phyloP scores from a whole-genome alignment of 257 asterid genomes.

The Salvia rosmarinus region DNA sequence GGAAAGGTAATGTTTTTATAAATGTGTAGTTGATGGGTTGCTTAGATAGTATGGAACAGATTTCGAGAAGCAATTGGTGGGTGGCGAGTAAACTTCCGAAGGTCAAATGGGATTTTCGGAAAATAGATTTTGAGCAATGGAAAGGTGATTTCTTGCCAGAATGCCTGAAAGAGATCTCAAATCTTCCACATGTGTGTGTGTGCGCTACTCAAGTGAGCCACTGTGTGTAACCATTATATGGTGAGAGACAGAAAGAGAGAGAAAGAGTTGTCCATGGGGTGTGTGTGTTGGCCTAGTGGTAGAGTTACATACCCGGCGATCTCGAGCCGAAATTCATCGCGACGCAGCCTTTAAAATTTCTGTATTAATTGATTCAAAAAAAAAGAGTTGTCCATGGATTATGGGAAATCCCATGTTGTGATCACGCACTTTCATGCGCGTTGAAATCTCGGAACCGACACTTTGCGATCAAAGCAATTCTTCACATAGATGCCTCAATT shows the following conservation, averaged over 20 bases:
- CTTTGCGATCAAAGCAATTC: neutral
- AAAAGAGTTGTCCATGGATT: conserved; percentile 24
- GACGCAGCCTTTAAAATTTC: no score
- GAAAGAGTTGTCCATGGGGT: no score
- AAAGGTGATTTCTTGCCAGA: conserved; percentile 2
- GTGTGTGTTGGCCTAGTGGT: no score
- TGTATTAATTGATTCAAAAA: no score
- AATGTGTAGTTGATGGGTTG: conserved; percentile 25
- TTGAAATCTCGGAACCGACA: conserved; percentile 36
- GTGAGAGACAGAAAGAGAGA: no score
- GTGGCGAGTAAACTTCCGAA: conserved; percentile 41
- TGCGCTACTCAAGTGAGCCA: neutral
- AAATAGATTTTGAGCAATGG: neutral
- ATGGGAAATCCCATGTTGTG: conserved; percentile 32
- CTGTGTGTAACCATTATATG: neutral
- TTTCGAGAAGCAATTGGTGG: conserved; percentile 38
- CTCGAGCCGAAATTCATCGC: no score
- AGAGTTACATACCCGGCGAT: no score
- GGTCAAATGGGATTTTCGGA: conserved; percentile 55
- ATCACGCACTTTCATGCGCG: conserved; percentile 41
- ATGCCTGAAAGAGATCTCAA: conserved; percentile 51
- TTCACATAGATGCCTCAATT: no score
- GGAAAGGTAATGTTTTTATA: conserved; percentile 38
- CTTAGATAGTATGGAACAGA: conserved; percentile 37
- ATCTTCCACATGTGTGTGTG: conserved; percentile 20